These are phyloP conservation scores for Scleroderma bovista DNA, from an alignment of 768 basidiomycete species.

Conservation along the genomic window DNA sequence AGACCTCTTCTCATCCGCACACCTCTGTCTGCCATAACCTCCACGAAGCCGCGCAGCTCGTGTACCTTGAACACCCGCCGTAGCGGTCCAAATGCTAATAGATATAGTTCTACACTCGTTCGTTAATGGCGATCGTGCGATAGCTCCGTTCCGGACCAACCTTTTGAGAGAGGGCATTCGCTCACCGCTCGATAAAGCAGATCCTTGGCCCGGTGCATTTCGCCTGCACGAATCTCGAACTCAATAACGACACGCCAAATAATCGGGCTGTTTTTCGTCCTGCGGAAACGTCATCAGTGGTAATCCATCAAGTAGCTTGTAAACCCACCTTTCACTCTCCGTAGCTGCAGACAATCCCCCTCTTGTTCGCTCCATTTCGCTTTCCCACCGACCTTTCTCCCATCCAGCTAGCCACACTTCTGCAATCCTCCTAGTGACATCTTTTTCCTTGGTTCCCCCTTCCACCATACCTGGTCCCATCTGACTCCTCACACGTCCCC, in stretches of 20 bases:
- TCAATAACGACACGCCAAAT: slow-evolving; percentile 74
- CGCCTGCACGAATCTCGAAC: slow-evolving; percentile 64
- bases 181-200: slow-evolving; percentile 67
- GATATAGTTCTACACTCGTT: slow-evolving; percentile 56
- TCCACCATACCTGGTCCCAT: slow-evolving; percentile 40
- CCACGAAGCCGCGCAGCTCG: slow-evolving; percentile 59
- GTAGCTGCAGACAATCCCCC: slow-evolving; percentile 56
- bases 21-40: slow-evolving; percentile 74
- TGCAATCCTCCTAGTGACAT: slow-evolving; percentile 49
- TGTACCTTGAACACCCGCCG: slow-evolving; percentile 52
- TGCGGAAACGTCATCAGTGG: slow-evolving; percentile 24
- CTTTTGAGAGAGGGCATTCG: slow-evolving; percentile 74
- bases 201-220: slow-evolving; percentile 60
- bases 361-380: slow-evolving; percentile 66
- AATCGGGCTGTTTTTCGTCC: slow-evolving; percentile 59
- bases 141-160: slow-evolving; percentile 31
- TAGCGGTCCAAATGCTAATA: slow-evolving; percentile 70
- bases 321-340: slow-evolving; percentile 58
- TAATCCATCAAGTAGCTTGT: not conserved
- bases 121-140: not conserved
- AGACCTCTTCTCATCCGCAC: slow-evolving; percentile 57
- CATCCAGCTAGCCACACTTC: slow-evolving; percentile 81
- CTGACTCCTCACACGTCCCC: slow-evolving; percentile 62
- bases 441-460: slow-evolving; percentile 43
- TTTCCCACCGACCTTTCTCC: slow-evolving; percentile 67